These are phyloP conservation scores for Volvox reticuliferus DNA, from an alignment of 139 green algal species.

Conservation along the genomic window DNA sequence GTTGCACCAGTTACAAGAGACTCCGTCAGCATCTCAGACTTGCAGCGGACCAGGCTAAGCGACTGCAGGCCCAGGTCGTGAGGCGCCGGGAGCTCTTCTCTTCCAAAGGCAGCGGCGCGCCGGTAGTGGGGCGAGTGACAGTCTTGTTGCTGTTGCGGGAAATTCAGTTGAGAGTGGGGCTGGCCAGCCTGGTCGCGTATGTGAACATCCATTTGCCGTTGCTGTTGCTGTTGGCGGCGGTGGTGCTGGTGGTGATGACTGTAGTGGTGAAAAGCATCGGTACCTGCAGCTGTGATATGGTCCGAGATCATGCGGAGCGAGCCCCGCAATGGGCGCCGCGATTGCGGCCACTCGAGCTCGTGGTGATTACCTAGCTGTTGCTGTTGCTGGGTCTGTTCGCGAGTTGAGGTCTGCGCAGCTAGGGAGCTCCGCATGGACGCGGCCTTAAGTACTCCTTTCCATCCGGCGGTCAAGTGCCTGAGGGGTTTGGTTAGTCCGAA, in stretches of 20 bases:
- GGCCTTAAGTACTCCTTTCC: conserved; percentile 1
- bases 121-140: background rate
- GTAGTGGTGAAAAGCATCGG: no score
- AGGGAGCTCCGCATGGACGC: background rate
- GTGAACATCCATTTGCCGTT: background rate
- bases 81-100: background rate
- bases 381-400: background rate
- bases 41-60: conserved; percentile 15
- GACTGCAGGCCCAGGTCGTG: background rate
- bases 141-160: background rate
- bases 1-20: background rate
- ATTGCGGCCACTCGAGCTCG: no score
- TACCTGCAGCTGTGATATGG: no score
- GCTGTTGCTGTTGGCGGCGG: background rate
- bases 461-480: conserved; percentile 19
- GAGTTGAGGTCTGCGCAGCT: background rate
- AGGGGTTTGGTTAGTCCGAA: background rate
- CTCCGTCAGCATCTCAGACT: background rate
- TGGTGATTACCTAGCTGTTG: no score
- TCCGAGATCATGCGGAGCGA: no score
- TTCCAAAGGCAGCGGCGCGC: background rate
- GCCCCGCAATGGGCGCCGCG: no score
- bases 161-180: background rate
- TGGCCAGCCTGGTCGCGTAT: background rate
- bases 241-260: background rate